phyloP scores from a whole-genome alignment of 805 yeast genomes.

The Candida coquimbonensis region DNA sequence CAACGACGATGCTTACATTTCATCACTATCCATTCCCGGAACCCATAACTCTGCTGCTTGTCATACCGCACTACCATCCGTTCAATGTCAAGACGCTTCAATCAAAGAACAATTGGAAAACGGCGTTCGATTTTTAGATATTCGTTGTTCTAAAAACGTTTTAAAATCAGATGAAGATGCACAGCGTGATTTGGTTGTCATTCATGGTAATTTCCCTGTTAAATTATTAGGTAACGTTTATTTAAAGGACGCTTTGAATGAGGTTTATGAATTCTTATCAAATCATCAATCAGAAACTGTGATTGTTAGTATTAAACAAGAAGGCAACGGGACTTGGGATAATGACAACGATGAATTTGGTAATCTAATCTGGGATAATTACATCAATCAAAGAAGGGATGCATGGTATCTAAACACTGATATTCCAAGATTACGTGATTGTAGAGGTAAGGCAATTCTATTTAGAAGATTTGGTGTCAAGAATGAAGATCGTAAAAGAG shows the following conservation, averaged over 20 bases:
- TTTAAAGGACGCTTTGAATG: constrained; percentile 45
- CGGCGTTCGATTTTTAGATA: constrained; percentile 72
- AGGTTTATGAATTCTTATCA: constrained; percentile 51
- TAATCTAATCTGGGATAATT: constrained; percentile 51
- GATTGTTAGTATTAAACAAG: constrained; percentile 64
- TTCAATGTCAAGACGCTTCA: constrained; percentile 63
- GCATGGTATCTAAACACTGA: constrained; percentile 53
- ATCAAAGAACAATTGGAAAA: constrained; percentile 56
- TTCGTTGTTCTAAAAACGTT: constrained; percentile 55
- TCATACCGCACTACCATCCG: constrained; percentile 64
- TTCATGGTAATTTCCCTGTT: constrained; percentile 75
- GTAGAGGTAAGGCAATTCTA: constrained; percentile 58
- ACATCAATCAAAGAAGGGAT: constrained; percentile 40
- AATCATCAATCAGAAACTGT: constrained; percentile 52
- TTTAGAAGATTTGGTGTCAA: constrained; percentile 68
- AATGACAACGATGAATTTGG: constrained; percentile 58
- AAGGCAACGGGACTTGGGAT: constrained; percentile 64
- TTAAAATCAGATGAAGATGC: constrained; percentile 39
- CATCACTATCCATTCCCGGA: constrained; percentile 66
- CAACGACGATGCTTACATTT: constrained; percentile 42
- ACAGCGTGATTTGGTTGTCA: constrained; percentile 51
- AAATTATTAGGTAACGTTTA: constrained; percentile 49
- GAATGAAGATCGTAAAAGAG: constrained; percentile 32
- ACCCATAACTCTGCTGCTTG: constrained; percentile 80
- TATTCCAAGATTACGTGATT: constrained; percentile 54